Evolutionary conservation across 129 eudicot genomes (phyloP).

Genomic region (Pseudognaphalium luteoalbum): DNA sequence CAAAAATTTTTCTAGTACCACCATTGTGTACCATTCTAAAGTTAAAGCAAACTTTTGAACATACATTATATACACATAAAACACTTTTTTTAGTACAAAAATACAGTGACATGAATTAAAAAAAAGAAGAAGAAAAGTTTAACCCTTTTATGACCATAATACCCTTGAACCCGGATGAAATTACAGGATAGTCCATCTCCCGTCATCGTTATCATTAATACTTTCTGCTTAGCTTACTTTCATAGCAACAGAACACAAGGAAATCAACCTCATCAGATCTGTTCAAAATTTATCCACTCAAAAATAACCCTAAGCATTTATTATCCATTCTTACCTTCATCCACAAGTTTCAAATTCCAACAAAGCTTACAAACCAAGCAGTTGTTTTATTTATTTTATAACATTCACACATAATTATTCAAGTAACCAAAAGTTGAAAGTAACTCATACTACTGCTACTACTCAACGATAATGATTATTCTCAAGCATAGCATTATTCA

Average conservation of each 20-base stretch:
- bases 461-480: slow-evolving; percentile 53
- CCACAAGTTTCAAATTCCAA: slow-evolving; percentile 48
- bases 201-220: slow-evolving; percentile 38
- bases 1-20: no score
- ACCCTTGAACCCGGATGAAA: neutral
- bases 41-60: no score
- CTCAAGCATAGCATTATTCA: slow-evolving; percentile 59
- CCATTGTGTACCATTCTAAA: no score
- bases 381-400: slow-evolving; percentile 12
- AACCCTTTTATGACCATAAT: neutral
- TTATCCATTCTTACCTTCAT: slow-evolving; percentile 46
- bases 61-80: no score
- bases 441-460: slow-evolving; percentile 24
- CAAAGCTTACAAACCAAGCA: slow-evolving; percentile 64
- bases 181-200: slow-evolving; percentile 1
- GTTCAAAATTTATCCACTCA: slow-evolving; percentile 31
- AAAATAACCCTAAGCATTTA: slow-evolving; percentile 7
- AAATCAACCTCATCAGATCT: slow-evolving; percentile 50
- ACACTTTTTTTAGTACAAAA: no score
- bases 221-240: slow-evolving; percentile 22
- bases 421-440: slow-evolving; percentile 27
- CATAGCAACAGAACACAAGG: slow-evolving; percentile 30
- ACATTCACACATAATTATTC: slow-evolving; percentile 21
- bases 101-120: no score
- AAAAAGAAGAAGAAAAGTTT: no score